Base-by-base conservation (phyloP, 495 filamentous ascomycete species). In the Penicillium angulare region DNA sequence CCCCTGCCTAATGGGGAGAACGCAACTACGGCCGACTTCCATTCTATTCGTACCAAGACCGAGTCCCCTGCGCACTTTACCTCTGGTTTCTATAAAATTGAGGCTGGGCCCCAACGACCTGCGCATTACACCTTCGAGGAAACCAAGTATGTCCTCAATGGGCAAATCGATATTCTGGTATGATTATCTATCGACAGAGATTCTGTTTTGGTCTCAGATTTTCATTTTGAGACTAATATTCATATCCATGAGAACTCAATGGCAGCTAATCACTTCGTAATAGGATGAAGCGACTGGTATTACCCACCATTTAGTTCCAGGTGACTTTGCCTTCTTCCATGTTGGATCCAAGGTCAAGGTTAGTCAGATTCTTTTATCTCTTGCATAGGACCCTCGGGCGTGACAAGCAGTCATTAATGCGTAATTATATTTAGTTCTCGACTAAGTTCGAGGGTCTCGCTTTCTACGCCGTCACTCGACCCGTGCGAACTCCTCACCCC, bases 261-360 rank as follows among this genome's bases (percentile, higher is more conserved):
- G 20, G 17, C 8, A 5, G n/a, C 9, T 23, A 40, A 40, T 13
- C 22, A 29, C 8, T 27, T 18, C n/a, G n/a, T n/a, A n/a, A n/a
- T n/a, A 68, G 65, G 62, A 68, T 24, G 65, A 68, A 50, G 65
- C 65, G 21, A 68, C 65, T 10, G 65, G 65, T 8, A 49, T 64
- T 39, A 65, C 62, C 22, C 65, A 65, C 26, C 62, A 65, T 39
- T 57, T 68, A 27, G 60, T 64, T 12, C 55, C 59, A 0, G 65
- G 65, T 29, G 65, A 68, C 47, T 68, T 65, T 50, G 62, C 65
- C 27, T 68, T 68, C 47, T 68, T 68, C 57, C 34, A 63, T 40
- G 65, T 67, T 21, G 64, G 64, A 41, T 59, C 61, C 13, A 67
- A 67, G 49, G 61, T 65, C 38, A 63, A 67, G 52, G 64, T 67